Base-by-base conservation (phyloP, 2,329 filamentous ascomycete species). In the Pseudohalonectria lignicola region DNA sequence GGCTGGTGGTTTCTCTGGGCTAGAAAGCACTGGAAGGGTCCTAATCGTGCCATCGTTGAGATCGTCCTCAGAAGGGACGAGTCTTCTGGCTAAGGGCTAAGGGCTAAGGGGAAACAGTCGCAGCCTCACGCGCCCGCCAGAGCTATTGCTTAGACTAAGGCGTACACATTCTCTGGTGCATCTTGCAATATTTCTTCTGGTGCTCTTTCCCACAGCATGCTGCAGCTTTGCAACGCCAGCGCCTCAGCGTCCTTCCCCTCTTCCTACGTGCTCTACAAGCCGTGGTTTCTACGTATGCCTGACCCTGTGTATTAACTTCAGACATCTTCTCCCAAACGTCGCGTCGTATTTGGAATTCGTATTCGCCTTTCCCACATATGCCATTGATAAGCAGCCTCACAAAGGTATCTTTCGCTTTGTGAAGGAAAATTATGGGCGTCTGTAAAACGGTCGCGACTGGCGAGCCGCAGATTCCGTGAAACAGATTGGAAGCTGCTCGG, bases 21-120 rank as follows among this genome's bases (percentile, higher is more conserved):
- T 2, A 35, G 19, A 17, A 36, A 39, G 16, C 28, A 37, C 18
- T 46, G 45, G 42, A 23, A 34, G 10, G 43, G 45, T 1, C 43
- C 40, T 2, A 44, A 47, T 16, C 19, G 37, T 25, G 40, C 42
- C 23, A 37, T 47, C 25, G 30, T 47, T 2, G 41, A 42, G 4
- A 30, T 30, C 16, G 28, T 30, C n/a, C n/a, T n/a, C n/a, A n/a
- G n/a, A n/a, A n/a, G n/a, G n/a, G n/a, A n/a, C n/a, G n/a, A n/a
- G n/a, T n/a, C n/a, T n/a, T n/a, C n/a, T n/a, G n/a, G n/a, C n/a
- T n/a, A n/a, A n/a, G n/a, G n/a, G n/a, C n/a, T n/a, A n/a, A n/a
- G n/a, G n/a, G n/a, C n/a, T n/a, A n/a, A n/a, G n/a, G n/a, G n/a
- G n/a, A n/a, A n/a, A n/a, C n/a, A n/a, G n/a, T n/a, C n/a, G n/a